Evolutionary conservation across 257 asterid species (phyloP).

Genomic region (Marsdenia floribunda): DNA sequence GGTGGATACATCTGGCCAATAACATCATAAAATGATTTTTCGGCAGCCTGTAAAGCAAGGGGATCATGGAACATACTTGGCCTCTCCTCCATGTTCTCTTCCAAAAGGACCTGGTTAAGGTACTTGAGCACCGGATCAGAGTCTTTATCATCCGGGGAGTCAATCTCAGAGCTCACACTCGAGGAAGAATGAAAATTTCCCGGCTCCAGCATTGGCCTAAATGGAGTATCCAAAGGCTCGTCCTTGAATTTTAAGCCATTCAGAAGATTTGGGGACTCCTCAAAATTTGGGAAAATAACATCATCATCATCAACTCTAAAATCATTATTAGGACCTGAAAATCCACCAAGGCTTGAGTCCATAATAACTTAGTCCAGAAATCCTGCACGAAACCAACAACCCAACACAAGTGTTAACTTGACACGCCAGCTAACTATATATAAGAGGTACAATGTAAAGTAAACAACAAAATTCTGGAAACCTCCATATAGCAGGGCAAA

Average conservation of each 20-base stretch:
- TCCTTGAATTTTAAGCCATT: slow-evolving; percentile 29
- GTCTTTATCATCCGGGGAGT: slow-evolving; percentile 79
- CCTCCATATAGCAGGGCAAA: not conserved
- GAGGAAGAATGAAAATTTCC: slow-evolving; percentile 40
- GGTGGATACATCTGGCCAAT: slow-evolving; percentile 66
- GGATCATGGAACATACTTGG: slow-evolving; percentile 97
- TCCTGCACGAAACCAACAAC: slow-evolving; percentile 15
- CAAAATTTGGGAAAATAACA: slow-evolving; percentile 28
- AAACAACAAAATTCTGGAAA: not conserved
- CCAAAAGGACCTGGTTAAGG: slow-evolving; percentile 78
- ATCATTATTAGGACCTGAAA: slow-evolving; percentile 28
- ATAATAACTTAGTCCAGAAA: slow-evolving; percentile 27
- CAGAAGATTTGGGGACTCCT: slow-evolving; percentile 34
- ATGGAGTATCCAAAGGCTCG: slow-evolving; percentile 31
- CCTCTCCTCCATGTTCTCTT: slow-evolving; percentile 79
- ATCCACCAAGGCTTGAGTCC: slow-evolving; percentile 48
- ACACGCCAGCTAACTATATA: not conserved
- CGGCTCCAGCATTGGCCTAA: slow-evolving; percentile 31
- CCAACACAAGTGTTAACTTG: not conserved
- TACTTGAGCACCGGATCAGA: slow-evolving; percentile 79
- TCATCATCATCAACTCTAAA: slow-evolving; percentile 32
- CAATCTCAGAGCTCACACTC: slow-evolving; percentile 49
- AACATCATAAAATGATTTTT: slow-evolving; percentile 77
- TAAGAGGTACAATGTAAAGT: not conserved
- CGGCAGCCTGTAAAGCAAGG: slow-evolving; percentile 73